Evolutionary conservation across 2,329 filamentous ascomycete genomes (phyloP), one percentile per base, ranked within the genome.

Genomic region (Penicillium sp.): DNA sequence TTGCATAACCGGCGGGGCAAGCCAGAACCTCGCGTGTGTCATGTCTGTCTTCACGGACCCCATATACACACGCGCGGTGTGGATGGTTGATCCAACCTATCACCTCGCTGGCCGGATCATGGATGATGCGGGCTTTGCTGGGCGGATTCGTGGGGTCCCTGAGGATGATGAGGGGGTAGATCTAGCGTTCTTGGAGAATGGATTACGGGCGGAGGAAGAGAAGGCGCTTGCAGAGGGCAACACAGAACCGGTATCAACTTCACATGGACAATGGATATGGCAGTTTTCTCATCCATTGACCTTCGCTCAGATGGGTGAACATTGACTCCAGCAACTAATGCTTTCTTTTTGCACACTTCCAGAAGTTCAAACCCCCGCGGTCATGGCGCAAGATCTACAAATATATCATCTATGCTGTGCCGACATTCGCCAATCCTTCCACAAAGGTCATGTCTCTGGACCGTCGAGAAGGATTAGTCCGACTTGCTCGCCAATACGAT

Each of bases 401-500:
- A 55, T 90, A 97, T 71, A 74, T 97, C 66, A 89, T 99, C 66
- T 98, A 98, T 73, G 86, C 87, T 35, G 92, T 96, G 14, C 91
- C 95, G 0, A 92, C 92, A 0, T 96, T 93, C 73, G 87, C 91
- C 50, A 98, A 98, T 70, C 95, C 95, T 0, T 92, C 90, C 0
- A 91, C 89, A 33, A 89, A 89, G 70, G 92, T 91, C 3, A 94
- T 96, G 87, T 87, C 88, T 14, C 75, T 92, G 3, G 72, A 76
- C 18, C 84, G 89, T 31, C 85, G 95, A 3, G 78, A 87, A 62
- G 80, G 80, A 11, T 82, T 98, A 4, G 87, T 98, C 24, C 79
- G 80, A n/a, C 76, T 97, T 6, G 94, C 94, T 0, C 84, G 94
- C 57, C 81, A 87, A 59, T 86, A 89, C 72, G 88, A 98, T 73